Conservation (phyloP, 257 asterid genomes). For the Capsicum pubescens region DNA sequence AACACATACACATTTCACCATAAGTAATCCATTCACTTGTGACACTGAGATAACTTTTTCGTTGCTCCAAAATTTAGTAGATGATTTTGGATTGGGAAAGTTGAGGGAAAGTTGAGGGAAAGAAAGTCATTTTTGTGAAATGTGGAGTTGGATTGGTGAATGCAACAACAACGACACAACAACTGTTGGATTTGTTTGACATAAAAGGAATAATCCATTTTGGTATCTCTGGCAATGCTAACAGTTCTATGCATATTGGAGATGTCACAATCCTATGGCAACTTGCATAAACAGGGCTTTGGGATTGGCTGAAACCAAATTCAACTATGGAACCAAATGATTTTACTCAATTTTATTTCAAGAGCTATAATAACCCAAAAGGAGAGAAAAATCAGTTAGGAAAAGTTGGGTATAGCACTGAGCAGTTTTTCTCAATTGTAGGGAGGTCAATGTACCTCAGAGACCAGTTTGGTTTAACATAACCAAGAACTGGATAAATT, state of each 20-base stretch:
- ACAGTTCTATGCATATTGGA: slow-evolving; percentile 59
- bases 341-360: slow-evolving; percentile 46
- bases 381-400: slow-evolving; percentile 53
- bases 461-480: slow-evolving; percentile 52
- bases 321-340: slow-evolving; percentile 42
- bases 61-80: slow-evolving; percentile 32
- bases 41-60: too few relatives aligned
- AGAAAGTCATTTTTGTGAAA: slow-evolving; percentile 58
- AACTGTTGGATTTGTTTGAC: slow-evolving; percentile 60
- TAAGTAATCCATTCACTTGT: too few relatives aligned
- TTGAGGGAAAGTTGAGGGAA: slow-evolving; percentile 28
- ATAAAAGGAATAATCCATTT: slow-evolving; percentile 57
- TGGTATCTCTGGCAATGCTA: slow-evolving; percentile 68
- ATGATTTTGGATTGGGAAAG: slow-evolving; percentile 44
- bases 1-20: too few relatives aligned
- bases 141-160: slow-evolving; percentile 75
- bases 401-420: slow-evolving; percentile 50
- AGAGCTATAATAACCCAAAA: slow-evolving; percentile 51
- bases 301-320: slow-evolving; percentile 78
- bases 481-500: slow-evolving; percentile 46
- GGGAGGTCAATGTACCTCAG: slow-evolving; percentile 41
- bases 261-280: slow-evolving; percentile 58
- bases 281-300: slow-evolving; percentile 59
- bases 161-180: slow-evolving; percentile 78
- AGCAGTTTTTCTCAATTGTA: slow-evolving; percentile 52